A percentile compares a stretch with the other conserved stretches of the same genome.
Conservation (phyloP, 208 protist species). For the Leishmania tarentolae region DNA sequence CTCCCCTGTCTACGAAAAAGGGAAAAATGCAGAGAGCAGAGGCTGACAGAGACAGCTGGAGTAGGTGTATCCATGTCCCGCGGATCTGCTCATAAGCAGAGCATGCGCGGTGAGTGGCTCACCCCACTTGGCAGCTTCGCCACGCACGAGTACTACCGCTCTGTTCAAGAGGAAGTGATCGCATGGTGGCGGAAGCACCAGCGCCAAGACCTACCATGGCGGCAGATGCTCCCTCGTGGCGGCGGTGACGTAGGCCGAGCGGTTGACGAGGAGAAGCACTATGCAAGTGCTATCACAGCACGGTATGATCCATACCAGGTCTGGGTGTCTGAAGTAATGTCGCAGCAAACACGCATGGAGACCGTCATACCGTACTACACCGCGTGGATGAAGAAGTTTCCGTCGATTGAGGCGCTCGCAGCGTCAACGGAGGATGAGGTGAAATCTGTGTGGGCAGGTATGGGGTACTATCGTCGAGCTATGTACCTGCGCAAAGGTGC, state of each 20-base stretch:
- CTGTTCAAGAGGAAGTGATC: slow-evolving; percentile 34
- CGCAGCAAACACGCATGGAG: slow-evolving; percentile 94
- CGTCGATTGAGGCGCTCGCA: slow-evolving; percentile 77
- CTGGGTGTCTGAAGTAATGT: slow-evolving; percentile 96
- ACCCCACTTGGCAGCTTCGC: slow-evolving; percentile 21
- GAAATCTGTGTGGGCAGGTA: slow-evolving; percentile 84
- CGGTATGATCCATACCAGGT: slow-evolving; percentile 81
- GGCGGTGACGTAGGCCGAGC: not conserved
- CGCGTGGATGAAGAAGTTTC: slow-evolving; percentile 89
- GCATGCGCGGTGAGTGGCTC: slow-evolving; percentile 15
- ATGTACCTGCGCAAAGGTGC: slow-evolving; percentile 84
- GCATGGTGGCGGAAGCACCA: slow-evolving; percentile 41
- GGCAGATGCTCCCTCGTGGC: not conserved
- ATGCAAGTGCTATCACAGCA: slow-evolving; percentile 1
- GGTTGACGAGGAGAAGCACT: not conserved
- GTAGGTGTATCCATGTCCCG: slow-evolving; percentile 14
- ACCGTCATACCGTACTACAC: slow-evolving; percentile 92
- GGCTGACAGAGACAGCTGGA: not conserved
- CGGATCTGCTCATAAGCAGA: not conserved
- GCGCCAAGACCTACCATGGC: slow-evolving; percentile 43
- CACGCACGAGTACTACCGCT: slow-evolving; percentile 24
- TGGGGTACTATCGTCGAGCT: slow-evolving; percentile 95
- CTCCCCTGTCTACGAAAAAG: not conserved
- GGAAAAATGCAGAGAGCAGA: not conserved
- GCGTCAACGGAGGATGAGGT: slow-evolving; percentile 86